These are phyloP conservation scores for Candida dubliniensis DNA, from an alignment of 1,139 yeast species.

Conservation along the genomic window DNA sequence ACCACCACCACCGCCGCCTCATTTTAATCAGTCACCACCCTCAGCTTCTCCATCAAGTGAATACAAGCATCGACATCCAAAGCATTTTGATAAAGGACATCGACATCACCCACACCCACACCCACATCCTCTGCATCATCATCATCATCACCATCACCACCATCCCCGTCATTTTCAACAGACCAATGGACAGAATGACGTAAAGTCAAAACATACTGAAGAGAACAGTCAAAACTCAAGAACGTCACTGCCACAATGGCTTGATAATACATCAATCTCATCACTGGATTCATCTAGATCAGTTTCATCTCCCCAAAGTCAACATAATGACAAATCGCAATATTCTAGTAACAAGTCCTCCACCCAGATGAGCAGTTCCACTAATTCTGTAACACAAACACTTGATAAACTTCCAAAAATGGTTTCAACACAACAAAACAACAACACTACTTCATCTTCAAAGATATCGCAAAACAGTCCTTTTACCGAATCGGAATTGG, in stretches of 20 bases:
- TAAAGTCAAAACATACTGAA: too few species aligned
- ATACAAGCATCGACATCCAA: too few species aligned
- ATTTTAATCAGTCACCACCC: too few species aligned
- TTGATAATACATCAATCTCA: background rate
- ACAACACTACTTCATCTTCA: background rate
- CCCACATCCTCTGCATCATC: background rate
- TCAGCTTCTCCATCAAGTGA: background rate
- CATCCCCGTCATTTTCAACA: slow-evolving; percentile 2
- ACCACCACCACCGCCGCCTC: slow-evolving; percentile 3
- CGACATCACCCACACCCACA: too few species aligned
- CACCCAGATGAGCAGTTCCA: too few species aligned
- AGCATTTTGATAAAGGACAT: too few species aligned
- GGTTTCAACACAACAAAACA: background rate
- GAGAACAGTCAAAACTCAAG: background rate
- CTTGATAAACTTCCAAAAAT: background rate
- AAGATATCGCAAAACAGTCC: background rate
- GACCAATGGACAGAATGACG: background rate
- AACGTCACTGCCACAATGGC: slow-evolving; percentile 2
- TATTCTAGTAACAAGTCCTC: too few species aligned
- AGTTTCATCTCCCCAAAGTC: too few species aligned
- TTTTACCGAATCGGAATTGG: slow-evolving; percentile 14
- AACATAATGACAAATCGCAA: too few species aligned
- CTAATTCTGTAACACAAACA: too few species aligned
- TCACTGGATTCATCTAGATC: slow-evolving; percentile 1
- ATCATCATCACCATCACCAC: slow-evolving; percentile 5